Conservation (phyloP, 2,329 filamentous ascomycete species). For the Verticillium isaacii region DNA sequence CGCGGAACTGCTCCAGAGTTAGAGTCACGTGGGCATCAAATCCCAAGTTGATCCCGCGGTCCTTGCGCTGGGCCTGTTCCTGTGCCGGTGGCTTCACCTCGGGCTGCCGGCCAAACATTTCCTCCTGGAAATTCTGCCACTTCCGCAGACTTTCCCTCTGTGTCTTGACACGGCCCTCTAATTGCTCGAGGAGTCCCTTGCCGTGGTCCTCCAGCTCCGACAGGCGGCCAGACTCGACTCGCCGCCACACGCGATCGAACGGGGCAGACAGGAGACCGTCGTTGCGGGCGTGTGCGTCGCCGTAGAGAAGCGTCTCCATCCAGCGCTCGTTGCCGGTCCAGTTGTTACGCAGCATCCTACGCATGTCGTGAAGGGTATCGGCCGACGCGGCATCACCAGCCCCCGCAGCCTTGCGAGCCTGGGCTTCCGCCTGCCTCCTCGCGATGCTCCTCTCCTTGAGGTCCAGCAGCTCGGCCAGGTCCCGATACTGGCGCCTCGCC, state of each 20-base stretch:
- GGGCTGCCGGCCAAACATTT: slow-evolving; percentile 32
- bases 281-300: slow-evolving; percentile 50
- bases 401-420: slow-evolving; percentile 31
- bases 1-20: slow-evolving; percentile 31
- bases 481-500: slow-evolving; percentile 51
- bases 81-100: slow-evolving; percentile 12
- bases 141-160: slow-evolving; percentile 65
- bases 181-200: slow-evolving; percentile 59
- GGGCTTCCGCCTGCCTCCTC: slow-evolving; percentile 36
- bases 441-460: slow-evolving; percentile 56
- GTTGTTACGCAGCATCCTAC: slow-evolving; percentile 61
- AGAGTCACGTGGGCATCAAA: slow-evolving; percentile 50
- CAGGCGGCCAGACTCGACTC: slow-evolving; percentile 55
- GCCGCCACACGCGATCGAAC: slow-evolving; percentile 68
- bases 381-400: slow-evolving; percentile 27
- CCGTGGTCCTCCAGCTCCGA: slow-evolving; percentile 49
- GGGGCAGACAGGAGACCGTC: slow-evolving; percentile 61
- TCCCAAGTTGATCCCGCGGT: slow-evolving; percentile 45
- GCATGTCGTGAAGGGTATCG: slow-evolving; percentile 42
- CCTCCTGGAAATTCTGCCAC: slow-evolving; percentile 66
- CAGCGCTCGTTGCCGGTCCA: slow-evolving; percentile 77
- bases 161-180: slow-evolving; percentile 62
- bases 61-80: slow-evolving; percentile 1
- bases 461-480: slow-evolving; percentile 61
- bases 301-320: slow-evolving; percentile 66